Conservation (phyloP, 495 filamentous ascomycete genomes). For the Lophium mytilinum region DNA sequence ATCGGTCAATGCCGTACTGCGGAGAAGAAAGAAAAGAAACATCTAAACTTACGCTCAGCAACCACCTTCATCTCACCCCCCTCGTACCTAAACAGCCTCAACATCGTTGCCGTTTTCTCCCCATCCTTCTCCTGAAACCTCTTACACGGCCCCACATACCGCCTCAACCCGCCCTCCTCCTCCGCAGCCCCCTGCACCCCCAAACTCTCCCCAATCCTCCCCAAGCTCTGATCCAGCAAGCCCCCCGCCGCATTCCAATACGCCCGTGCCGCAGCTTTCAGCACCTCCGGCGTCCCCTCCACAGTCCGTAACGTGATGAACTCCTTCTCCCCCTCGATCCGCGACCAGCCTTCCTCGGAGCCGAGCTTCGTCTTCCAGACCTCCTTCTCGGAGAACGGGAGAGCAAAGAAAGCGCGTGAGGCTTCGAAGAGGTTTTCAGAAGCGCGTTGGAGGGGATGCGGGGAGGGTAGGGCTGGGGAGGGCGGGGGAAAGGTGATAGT, state of each 20-base stretch:
- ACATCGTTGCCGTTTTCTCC: constrained; percentile 17
- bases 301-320: constrained; percentile 25
- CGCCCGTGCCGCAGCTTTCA: constrained; percentile 12
- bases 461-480: neutral
- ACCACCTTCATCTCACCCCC: constrained; percentile 17
- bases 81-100: constrained; percentile 23
- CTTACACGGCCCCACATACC: constrained; percentile 16
- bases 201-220: constrained; percentile 1
- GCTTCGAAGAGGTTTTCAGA: constrained; percentile 15
- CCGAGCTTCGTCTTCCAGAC: constrained; percentile 14
- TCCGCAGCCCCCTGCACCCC: neutral
- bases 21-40: neutral
- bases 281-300: constrained; percentile 18
- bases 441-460: constrained; percentile 14
- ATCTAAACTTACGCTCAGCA: constrained; percentile 6
- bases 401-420: constrained; percentile 13
- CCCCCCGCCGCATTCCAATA: constrained; percentile 13
- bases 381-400: constrained; percentile 12
- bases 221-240: constrained; percentile 10
- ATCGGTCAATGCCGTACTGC: neutral
- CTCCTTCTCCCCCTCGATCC: constrained; percentile 26
- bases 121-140: constrained; percentile 2
- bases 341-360: constrained; percentile 22
- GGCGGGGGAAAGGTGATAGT: constrained; percentile 18
- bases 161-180: constrained; percentile 9